Base-by-base conservation (phyloP, 2,329 filamentous ascomycete genomes). In the Colletotrichum sp. region DNA sequence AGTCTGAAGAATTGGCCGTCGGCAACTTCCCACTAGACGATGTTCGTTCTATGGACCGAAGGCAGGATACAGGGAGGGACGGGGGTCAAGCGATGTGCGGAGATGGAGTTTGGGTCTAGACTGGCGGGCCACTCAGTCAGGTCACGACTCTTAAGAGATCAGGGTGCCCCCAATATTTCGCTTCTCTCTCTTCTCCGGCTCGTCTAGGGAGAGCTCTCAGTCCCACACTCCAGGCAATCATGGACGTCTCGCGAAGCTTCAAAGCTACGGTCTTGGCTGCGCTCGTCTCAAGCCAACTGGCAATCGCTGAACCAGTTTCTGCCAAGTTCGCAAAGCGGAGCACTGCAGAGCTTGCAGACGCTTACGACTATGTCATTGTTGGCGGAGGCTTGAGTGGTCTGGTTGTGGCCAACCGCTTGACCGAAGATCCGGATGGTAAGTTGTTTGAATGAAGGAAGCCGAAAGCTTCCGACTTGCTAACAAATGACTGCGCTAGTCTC, bases 361-460 rank as follows among this genome's bases (percentile, higher is more conserved):
- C 67, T 7, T 85, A 81, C 64, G 84, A 86, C 80, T 87, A 85
- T 69, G 76, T 87, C 28, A 81, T 87, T 30, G 81, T 83, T 10
- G 85, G 85, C 8, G 85, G 81, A 8, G 85, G 84, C 0, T 83
- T 84, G 1, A 81, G 79, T 52, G 85, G 85, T 4, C 80, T 86
- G 2, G 80, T 85, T 2, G 74, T 86, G 8, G 85, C 85, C 8
- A 85, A 84, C 77, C 80, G 85, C 2, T 79, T 86, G 8, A 83
- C 83, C 1, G 82, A 82, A 49, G 78, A 86, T 65, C 80, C 82
- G 1, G 78, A 77, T 69, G 69, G 74, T 76, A 49, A 15, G 66
- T 62, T 62, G 28, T 5, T 34, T 34, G 30, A 24, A n/a, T 32
- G 59, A 28, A 24, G 24, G 4, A 13, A 13, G n/a, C 44, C n/a